Conservation (phyloP, 345 rosid genomes). For the Toxicodendron radicans region DNA sequence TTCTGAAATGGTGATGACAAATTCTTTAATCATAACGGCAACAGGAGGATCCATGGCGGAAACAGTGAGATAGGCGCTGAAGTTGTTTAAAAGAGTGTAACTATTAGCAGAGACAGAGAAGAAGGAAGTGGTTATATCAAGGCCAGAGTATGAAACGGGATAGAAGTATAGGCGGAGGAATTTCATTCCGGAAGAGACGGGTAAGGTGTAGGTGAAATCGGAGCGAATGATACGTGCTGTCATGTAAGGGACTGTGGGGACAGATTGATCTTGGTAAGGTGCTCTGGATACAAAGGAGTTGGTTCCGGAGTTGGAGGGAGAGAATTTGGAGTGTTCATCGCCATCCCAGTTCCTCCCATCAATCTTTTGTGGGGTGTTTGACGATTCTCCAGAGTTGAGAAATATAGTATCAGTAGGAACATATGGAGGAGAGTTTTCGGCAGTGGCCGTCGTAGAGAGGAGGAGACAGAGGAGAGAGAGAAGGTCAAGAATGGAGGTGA, state of each 20-base stretch:
- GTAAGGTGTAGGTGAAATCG: constrained; percentile 33
- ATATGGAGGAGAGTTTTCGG: background rate
- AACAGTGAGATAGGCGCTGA: constrained; percentile 27
- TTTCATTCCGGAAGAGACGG: constrained; percentile 32
- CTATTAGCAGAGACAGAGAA: constrained; percentile 29
- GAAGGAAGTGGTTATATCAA: constrained; percentile 1
- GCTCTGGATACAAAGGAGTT: background rate
- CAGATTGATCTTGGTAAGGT: background rate
- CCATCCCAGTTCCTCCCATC: constrained; percentile 28
- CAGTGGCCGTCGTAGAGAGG: background rate
- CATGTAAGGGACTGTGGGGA: background rate
- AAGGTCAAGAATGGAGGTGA: background rate
- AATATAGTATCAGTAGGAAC: constrained; percentile 7
- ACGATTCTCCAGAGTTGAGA: constrained; percentile 25
- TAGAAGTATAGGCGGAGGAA: constrained; percentile 37
- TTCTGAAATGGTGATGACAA: constrained; percentile 15
- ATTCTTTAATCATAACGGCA: constrained; percentile 23
- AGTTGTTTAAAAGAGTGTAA: constrained; percentile 27
- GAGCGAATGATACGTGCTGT: constrained; percentile 27
- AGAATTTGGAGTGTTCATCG: constrained; percentile 25
- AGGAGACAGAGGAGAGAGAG: constrained; percentile 1
- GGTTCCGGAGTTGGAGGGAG: background rate
- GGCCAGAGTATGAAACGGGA: constrained; percentile 7
- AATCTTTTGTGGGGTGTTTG: background rate
- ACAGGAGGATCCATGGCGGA: background rate